Percentiles rank a stretch among this genome's conserved stretches.
These are phyloP conservation scores for Kodamaea neixiangensis DNA, from an alignment of 805 yeast species.

Conservation along the genomic window DNA sequence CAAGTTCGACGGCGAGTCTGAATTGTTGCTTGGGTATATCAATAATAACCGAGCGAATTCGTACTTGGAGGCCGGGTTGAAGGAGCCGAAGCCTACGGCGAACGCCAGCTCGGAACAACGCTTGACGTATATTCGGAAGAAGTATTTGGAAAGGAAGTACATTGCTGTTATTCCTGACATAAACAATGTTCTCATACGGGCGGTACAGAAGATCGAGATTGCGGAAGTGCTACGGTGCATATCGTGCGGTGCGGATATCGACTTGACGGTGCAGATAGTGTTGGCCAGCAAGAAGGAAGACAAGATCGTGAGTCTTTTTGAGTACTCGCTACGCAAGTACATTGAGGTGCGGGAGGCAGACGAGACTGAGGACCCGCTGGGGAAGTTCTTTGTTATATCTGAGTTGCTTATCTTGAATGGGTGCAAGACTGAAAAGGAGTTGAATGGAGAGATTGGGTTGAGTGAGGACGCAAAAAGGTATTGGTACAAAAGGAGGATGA, in stretches of 20 bases:
- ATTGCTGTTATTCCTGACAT: slow-evolving; percentile 24
- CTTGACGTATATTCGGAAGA: slow-evolving; percentile 59
- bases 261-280: slow-evolving; percentile 39
- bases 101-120: slow-evolving; percentile 27
- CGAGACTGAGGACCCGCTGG: background rate
- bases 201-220: slow-evolving; percentile 53
- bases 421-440: slow-evolving; percentile 42
- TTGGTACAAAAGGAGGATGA: slow-evolving; percentile 42
- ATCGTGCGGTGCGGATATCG: slow-evolving; percentile 50
- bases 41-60: slow-evolving; percentile 58
- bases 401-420: slow-evolving; percentile 64
- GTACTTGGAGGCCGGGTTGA: slow-evolving; percentile 55
- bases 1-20: slow-evolving; percentile 59
- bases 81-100: background rate
- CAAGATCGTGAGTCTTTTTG: slow-evolving; percentile 32
- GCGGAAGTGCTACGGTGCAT: slow-evolving; percentile 44
- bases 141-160: slow-evolving; percentile 60
- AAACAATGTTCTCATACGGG: slow-evolving; percentile 47
- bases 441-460: slow-evolving; percentile 37
- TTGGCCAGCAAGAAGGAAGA: slow-evolving; percentile 20
- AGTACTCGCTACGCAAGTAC: slow-evolving; percentile 54
- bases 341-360: slow-evolving; percentile 19
- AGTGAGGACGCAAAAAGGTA: slow-evolving; percentile 50
- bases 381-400: slow-evolving; percentile 42
- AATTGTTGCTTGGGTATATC: slow-evolving; percentile 51